A percentile compares a stretch with the other conserved stretches of the same genome.
These are phyloP conservation scores for Lepidium aucheri DNA, from an alignment of 345 rosid genomes.

Conservation along the genomic window DNA sequence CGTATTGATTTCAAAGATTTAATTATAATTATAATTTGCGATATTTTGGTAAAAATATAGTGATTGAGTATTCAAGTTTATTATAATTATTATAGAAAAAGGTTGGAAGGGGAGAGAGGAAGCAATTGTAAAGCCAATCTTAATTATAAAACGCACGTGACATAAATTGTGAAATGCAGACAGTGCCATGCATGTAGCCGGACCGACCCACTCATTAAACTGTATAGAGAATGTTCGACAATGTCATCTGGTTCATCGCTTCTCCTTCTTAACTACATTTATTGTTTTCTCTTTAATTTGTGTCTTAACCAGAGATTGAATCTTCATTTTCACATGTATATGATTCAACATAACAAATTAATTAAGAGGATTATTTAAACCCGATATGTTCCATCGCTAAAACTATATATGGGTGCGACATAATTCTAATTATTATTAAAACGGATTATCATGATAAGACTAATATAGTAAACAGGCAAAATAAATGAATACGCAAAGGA, in stretches of 20 bases:
- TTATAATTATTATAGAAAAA: too few species aligned
- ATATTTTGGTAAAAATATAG: too few species aligned
- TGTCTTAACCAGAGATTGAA: not conserved
- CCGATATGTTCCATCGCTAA: not conserved
- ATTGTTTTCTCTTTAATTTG: not conserved
- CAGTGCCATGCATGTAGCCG: slow-evolving; percentile 19
- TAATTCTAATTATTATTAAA: not conserved
- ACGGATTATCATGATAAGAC: not conserved
- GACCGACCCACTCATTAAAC: slow-evolving; percentile 20
- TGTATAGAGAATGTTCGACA: not conserved
- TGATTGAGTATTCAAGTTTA: too few species aligned
- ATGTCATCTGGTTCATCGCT: slow-evolving; percentile 7
- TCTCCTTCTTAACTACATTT: not conserved
- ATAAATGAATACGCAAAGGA: not conserved
- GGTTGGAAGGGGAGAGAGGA: not conserved
- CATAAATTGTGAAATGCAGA: slow-evolving; percentile 2
- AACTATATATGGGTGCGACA: not conserved
- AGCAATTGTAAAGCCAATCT: not conserved
- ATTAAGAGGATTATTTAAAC: not conserved
- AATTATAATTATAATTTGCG: too few species aligned
- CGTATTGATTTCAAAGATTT: too few species aligned
- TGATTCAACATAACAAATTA: not conserved
- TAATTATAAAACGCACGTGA: slow-evolving; percentile 18
- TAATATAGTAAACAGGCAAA: not conserved
- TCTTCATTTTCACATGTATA: not conserved